Base-by-base conservation (phyloP, 441 rosid species). In the Euphorbia corollata region DNA sequence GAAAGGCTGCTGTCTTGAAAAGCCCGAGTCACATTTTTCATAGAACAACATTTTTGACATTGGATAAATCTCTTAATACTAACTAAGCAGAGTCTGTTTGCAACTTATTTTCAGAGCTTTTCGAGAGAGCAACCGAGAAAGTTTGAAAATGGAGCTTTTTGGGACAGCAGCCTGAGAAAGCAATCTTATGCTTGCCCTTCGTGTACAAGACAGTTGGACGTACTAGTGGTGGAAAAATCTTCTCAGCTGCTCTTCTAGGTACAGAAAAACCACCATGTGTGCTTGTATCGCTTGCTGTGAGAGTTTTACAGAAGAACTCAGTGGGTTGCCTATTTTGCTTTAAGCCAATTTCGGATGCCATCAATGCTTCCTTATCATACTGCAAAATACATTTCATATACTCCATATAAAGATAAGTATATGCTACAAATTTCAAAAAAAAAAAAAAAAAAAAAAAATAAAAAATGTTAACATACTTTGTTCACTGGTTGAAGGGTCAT, bases 251-350 rank as follows among this genome's bases (percentile, higher is more conserved):
- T 71, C 98, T 85, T 18, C 97, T 90, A 32, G 97, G 97, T 53
- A 92, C 98, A 58, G 97, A 92, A 75, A 92, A 92, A 56, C 98
- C 98, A 76, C 98, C 97, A 66, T 92, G 97, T 20, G 97, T 90
- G 75, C 97, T 92, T n/a, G 98, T 92, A 72, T 92, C 97, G 70
- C 98, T 90, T 8, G 97, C 98, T 13, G 98, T 92, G 43, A 92
- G 91, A 61, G 91, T 90, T 83, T 92, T 92, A 75, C 98, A 92
- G 85, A 92, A 92, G 82, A 90, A 90, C 79, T 92, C 96, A 8
- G 92, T 36, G 50, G 96, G 96, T 70, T 88, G 92, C 77, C 87
- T 81, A 78, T 50, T 86, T 75, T 87, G 84, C 84, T 85, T 90
- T 73, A 92, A 80, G 69, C 85, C 96, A 75, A 90, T 77, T 63